These are phyloP conservation scores for Leccinellum luteum DNA, from an alignment of 768 basidiomycete genomes.

Conservation along the genomic window DNA sequence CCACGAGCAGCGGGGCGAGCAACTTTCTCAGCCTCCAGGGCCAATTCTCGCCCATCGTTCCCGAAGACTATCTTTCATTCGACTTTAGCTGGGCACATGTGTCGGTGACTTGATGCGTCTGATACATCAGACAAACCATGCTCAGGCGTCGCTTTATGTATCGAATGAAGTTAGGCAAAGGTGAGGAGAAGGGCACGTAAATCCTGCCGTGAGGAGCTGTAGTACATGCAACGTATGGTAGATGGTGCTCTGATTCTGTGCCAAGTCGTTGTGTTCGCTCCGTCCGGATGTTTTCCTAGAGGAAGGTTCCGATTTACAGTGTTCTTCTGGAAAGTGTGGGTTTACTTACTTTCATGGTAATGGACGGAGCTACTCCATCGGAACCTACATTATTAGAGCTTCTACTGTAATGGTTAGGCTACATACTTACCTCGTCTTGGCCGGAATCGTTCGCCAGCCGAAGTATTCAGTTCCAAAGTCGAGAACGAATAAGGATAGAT, in stretches of 20 bases:
- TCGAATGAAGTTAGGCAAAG: neutral
- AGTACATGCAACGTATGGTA: neutral
- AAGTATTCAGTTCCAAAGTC: no score
- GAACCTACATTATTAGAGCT: slow-evolving; percentile 36
- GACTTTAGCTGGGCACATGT: slow-evolving; percentile 26
- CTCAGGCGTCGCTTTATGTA: slow-evolving; percentile 43
- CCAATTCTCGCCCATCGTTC: neutral
- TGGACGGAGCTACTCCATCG: slow-evolving; percentile 38
- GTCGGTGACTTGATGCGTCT: neutral
- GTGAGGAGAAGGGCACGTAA: slow-evolving; percentile 58
- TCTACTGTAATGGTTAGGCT: no score
- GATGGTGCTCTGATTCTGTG: neutral
- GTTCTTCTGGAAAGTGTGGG: no score
- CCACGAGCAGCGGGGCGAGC: slow-evolving; percentile 51
- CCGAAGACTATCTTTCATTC: slow-evolving; percentile 16
- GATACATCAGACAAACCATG: neutral
- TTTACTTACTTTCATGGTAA: slow-evolving; percentile 45
- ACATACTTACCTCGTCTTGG: no score
- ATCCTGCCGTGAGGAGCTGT: slow-evolving; percentile 50
- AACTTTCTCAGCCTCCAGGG: neutral
- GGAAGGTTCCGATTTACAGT: slow-evolving; percentile 65
- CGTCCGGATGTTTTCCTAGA: slow-evolving; percentile 72
- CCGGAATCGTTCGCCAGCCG: no score
- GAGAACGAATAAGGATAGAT: no score
- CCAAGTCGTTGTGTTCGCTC: slow-evolving; percentile 59